A percentile compares a stretch with the other conserved stretches of the same genome.
phyloP scores from a whole-genome alignment of 176 grass and related monocot genomes.

The Chrysopogon serrulatus region DNA sequence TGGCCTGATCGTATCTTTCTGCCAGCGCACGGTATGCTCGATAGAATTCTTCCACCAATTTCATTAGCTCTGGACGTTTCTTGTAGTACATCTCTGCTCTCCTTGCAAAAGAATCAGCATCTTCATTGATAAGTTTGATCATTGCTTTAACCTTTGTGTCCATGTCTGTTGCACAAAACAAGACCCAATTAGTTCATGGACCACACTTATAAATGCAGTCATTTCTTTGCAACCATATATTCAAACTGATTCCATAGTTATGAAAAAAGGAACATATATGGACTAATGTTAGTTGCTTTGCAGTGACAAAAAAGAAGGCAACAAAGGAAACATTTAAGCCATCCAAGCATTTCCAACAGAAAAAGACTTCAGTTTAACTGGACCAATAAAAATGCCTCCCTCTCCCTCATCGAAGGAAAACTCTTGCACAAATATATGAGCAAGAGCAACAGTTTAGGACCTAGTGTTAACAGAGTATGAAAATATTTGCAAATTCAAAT shows the following conservation, averaged over 20 bases:
- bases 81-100: constrained; percentile 99
- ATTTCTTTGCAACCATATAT: background rate
- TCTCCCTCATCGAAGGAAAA: background rate
- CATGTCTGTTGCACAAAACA: constrained; percentile 64
- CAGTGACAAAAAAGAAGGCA: background rate
- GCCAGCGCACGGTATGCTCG: constrained; percentile 85
- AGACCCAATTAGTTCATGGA: constrained; percentile 27
- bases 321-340: background rate
- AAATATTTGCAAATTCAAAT: background rate
- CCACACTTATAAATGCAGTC: background rate
- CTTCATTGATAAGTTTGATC: constrained; percentile 97
- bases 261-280: constrained; percentile 8
- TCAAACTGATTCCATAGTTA: constrained; percentile 1
- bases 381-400: background rate
- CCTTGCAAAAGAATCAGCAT: constrained; percentile 95
- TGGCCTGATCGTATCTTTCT: constrained; percentile 78
- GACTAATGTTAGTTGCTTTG: background rate
- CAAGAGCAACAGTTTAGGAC: background rate
- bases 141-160: constrained; percentile 85
- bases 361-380: background rate
- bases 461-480: background rate
- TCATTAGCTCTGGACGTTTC: constrained; percentile 91
- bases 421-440: background rate
- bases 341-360: background rate
- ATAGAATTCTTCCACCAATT: constrained; percentile 91